Evolutionary conservation across 2,329 filamentous ascomycete genomes (phyloP).

Genomic region (Nothophoma quercina): DNA sequence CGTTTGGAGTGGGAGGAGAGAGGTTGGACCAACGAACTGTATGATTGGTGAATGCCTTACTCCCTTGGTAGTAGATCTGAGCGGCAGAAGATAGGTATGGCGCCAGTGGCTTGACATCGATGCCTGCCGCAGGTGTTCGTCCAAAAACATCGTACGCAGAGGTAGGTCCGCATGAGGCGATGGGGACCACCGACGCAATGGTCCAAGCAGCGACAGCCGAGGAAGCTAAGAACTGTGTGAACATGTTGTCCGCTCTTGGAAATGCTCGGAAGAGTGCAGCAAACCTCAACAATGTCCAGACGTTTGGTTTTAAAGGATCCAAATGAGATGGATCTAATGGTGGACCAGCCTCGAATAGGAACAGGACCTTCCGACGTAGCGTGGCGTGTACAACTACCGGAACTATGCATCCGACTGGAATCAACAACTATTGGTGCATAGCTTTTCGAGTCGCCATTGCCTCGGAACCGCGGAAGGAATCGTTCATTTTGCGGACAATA

Average conservation of each 20-base stretch:
- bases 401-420: neutral
- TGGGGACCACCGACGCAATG: constrained; percentile 13
- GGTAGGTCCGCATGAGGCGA: constrained; percentile 18
- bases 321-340: neutral
- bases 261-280: neutral
- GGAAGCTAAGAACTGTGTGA: constrained; percentile 17
- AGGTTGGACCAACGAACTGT: constrained; percentile 31
- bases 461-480: neutral
- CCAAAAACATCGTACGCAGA: constrained; percentile 11
- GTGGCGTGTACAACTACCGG: neutral
- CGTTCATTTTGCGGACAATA: neutral
- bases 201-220: constrained; percentile 17
- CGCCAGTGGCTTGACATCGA: constrained; percentile 26
- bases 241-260: constrained; percentile 13
- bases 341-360: neutral
- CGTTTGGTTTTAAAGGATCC: constrained; percentile 2
- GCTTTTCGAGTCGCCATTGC: neutral
- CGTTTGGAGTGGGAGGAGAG: constrained; percentile 26
- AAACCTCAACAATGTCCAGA: neutral
- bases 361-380: neutral
- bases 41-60: constrained; percentile 19
- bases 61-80: constrained; percentile 28
- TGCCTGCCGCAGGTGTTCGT: constrained; percentile 20
- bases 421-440: neutral
- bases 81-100: constrained; percentile 23